Percentiles rank a stretch among this genome's conserved stretches.
phyloP scores from a whole-genome alignment of 331 rosid genomes.

The Rhamnella rubrinervis region DNA sequence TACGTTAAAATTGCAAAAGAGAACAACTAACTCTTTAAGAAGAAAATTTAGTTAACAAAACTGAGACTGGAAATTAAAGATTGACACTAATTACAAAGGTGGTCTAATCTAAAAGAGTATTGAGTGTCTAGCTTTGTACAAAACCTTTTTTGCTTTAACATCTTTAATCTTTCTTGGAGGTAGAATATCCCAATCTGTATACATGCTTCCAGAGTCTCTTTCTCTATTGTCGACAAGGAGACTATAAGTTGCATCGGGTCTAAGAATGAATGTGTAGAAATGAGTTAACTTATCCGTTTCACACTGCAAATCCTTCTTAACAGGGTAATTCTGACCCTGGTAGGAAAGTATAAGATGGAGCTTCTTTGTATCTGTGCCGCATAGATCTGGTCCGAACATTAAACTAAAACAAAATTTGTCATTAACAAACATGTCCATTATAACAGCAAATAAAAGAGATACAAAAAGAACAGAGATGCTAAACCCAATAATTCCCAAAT shows the following conservation, averaged over 20 bases:
- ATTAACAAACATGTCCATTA: conserved; percentile 5
- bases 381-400: conserved; percentile 91
- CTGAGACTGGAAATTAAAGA: background rate
- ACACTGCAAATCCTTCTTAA: conserved; percentile 79
- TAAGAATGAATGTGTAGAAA: conserved; percentile 77
- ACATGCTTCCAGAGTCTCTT: conserved; percentile 84
- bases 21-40: background rate
- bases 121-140: conserved; percentile 6
- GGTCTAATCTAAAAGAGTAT: conserved; percentile 16
- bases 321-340: conserved; percentile 86
- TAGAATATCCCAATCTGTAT: conserved; percentile 86
- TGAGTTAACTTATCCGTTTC: conserved; percentile 85
- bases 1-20: conserved; percentile 3
- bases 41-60: background rate
- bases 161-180: conserved; percentile 76
- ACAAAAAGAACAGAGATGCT: background rate
- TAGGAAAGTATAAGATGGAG: conserved; percentile 77
- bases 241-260: conserved; percentile 82
- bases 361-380: conserved; percentile 83
- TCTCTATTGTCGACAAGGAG: conserved; percentile 75
- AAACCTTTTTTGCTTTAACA: conserved; percentile 57
- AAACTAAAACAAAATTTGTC: conserved; percentile 42
- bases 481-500: background rate
- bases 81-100: background rate
- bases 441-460: background rate